Conservation (phyloP, 495 filamentous ascomycete genomes). For the Penicillium verhagenii region DNA sequence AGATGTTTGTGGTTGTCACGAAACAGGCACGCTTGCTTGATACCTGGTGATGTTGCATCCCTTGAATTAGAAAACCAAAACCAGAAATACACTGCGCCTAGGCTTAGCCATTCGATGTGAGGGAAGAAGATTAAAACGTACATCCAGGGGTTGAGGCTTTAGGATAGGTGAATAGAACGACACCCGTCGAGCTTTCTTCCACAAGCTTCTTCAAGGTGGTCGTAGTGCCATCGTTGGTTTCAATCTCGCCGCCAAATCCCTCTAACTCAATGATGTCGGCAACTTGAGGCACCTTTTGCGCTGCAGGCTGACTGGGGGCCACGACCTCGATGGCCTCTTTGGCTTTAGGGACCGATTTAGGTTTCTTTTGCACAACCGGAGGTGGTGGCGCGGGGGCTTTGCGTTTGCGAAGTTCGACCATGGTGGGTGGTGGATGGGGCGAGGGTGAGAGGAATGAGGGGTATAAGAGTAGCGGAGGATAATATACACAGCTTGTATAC, state of each 20-base stretch:
- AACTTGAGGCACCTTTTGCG: conserved; percentile 34
- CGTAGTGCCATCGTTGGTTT: conserved; percentile 77
- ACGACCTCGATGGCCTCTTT: conserved; percentile 37
- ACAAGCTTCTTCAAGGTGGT: conserved; percentile 76
- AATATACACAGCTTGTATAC: no score
- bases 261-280: conserved; percentile 62
- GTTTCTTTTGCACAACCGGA: conserved; percentile 53
- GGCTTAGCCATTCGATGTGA: neutral
- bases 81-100: neutral
- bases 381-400: conserved; percentile 60
- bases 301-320: conserved; percentile 42
- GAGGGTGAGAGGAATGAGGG: neutral
- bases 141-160: conserved; percentile 94
- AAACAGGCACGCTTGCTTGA: conserved; percentile 89
- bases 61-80: neutral
- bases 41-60: conserved; percentile 54
- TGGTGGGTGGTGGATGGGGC: conserved; percentile 15
- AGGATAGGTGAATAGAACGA: conserved; percentile 93
- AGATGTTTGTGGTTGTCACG: conserved; percentile 76
- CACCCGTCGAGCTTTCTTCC: conserved; percentile 76
- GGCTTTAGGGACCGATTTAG: conserved; percentile 1
- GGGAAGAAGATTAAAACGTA: conserved; percentile 54
- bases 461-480: neutral
- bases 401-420: conserved; percentile 73
- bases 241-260: conserved; percentile 76